Conservation (phyloP, 768 basidiomycete genomes). For the Naematelia aurantialba region DNA sequence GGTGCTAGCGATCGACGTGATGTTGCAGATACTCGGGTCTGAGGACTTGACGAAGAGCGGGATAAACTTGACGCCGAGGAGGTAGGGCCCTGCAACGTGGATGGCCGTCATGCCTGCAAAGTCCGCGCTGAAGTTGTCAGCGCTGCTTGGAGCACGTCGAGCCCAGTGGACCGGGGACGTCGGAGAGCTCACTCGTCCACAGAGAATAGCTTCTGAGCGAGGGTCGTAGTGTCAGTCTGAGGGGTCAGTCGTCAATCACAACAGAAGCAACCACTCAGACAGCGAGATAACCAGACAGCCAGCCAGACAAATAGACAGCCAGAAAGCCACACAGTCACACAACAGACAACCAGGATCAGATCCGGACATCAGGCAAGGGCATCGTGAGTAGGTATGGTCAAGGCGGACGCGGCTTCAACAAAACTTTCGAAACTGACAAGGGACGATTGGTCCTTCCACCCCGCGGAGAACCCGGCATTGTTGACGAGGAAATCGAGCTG, state of each 20-base stretch:
- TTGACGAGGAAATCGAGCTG: conserved; percentile 44
- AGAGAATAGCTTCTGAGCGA: conserved; percentile 39
- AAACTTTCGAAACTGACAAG: not conserved
- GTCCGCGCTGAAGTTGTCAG: conserved; percentile 23
- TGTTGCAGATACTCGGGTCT: conserved; percentile 33
- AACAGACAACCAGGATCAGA: too few species aligned
- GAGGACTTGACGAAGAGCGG: conserved; percentile 34
- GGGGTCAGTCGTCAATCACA: conserved; percentile 1
- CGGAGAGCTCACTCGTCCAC: conserved; percentile 39
- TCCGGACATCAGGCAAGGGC: too few species aligned
- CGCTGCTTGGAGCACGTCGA: too few species aligned
- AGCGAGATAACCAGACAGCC: too few species aligned
- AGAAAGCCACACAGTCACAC: too few species aligned
- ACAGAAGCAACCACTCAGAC: too few species aligned
- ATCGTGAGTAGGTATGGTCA: too few species aligned
- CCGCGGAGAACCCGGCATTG: conserved; percentile 38
- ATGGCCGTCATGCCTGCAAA: conserved; percentile 34
- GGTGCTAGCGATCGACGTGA: conserved; percentile 29
- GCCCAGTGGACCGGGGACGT: not conserved
- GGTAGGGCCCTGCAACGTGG: conserved; percentile 42
- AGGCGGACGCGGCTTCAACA: too few species aligned
- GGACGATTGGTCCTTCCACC: conserved; percentile 31
- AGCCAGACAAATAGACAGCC: too few species aligned
- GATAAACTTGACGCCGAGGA: conserved; percentile 37
- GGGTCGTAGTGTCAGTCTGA: conserved; percentile 19